Evolutionary conservation across 768 basidiomycete genomes (phyloP).

Genomic region (Clitopilus hobsonii): DNA sequence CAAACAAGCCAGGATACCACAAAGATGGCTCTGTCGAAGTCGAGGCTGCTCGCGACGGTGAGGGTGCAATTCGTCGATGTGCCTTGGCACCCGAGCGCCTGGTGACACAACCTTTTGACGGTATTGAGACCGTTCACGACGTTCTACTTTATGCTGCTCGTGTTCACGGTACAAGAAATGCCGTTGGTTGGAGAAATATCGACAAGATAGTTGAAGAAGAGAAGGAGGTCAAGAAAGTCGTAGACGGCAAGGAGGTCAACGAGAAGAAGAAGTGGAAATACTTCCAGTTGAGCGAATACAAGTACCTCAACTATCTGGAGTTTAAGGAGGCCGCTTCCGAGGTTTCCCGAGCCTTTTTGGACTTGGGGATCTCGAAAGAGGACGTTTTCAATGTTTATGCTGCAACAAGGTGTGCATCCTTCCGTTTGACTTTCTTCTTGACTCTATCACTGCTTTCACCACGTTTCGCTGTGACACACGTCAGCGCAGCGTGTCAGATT

Average conservation of each 20-base stretch:
- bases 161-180: conserved; percentile 69
- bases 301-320: conserved; percentile 73
- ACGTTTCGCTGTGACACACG: not conserved
- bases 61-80: conserved; percentile 54
- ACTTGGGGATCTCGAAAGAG: conserved; percentile 60
- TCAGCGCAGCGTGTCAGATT: too few species aligned
- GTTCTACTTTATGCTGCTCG: conserved; percentile 70
- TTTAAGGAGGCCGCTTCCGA: conserved; percentile 61
- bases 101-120: conserved; percentile 62
- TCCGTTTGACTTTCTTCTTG: not conserved
- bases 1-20: conserved; percentile 41
- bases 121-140: conserved; percentile 80
- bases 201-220: conserved; percentile 72
- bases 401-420: conserved; percentile 67
- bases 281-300: conserved; percentile 87
- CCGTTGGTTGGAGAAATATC: conserved; percentile 77
- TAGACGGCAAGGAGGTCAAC: conserved; percentile 75
- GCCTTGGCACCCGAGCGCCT: conserved; percentile 52
- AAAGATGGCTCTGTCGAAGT: conserved; percentile 66
- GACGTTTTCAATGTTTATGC: conserved; percentile 91
- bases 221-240: conserved; percentile 82
- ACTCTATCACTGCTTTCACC: not conserved
- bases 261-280: conserved; percentile 97
- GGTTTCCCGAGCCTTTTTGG: conserved; percentile 66
- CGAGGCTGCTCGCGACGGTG: conserved; percentile 34